Evolutionary conservation across 371 early-diverging fungal species (phyloP).

Genomic region (Rhizopus arrhizus): DNA sequence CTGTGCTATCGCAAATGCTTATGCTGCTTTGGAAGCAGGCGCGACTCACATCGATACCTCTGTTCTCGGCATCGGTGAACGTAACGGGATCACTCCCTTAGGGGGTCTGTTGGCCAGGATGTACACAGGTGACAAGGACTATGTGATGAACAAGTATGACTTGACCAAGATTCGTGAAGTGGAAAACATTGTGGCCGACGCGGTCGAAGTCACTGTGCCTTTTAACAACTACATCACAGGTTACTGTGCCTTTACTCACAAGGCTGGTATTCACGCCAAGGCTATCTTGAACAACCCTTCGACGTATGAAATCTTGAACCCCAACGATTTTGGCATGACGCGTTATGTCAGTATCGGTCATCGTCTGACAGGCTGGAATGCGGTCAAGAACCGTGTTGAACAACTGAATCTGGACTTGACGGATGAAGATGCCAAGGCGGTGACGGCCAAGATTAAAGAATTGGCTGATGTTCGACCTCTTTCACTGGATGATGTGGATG

Average conservation of each 20-base stretch:
- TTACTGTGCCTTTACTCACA: constrained; percentile 97
- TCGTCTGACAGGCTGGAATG: constrained; percentile 97
- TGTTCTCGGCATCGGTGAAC: constrained; percentile 96
- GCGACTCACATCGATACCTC: constrained; percentile 98
- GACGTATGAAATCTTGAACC: constrained; percentile 95
- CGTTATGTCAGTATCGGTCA: constrained; percentile 95
- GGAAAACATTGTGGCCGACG: constrained; percentile 93
- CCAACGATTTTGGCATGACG: constrained; percentile 97
- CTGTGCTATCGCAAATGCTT: constrained; percentile 96
- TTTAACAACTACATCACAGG: constrained; percentile 99
- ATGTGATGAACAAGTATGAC: constrained; percentile 90
- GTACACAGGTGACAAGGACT: constrained; percentile 89
- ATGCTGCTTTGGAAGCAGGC: constrained; percentile 94
- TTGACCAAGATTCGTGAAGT: constrained; percentile 88
- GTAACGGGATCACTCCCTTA: constrained; percentile 96
- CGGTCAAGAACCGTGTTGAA: constrained; percentile 94
- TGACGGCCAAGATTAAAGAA: constrained; percentile 91
- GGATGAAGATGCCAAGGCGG: constrained; percentile 90
- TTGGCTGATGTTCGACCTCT: constrained; percentile 92
- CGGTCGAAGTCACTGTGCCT: constrained; percentile 92
- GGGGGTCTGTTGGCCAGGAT: constrained; percentile 93
- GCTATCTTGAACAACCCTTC: constrained; percentile 96
- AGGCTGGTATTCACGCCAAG: constrained; percentile 98
- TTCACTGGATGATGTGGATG: constrained; percentile 88
- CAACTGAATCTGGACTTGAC: constrained; percentile 82